phyloP scores from a whole-genome alignment of 2,329 filamentous ascomycete species.

The Leptodontidium sp. region DNA sequence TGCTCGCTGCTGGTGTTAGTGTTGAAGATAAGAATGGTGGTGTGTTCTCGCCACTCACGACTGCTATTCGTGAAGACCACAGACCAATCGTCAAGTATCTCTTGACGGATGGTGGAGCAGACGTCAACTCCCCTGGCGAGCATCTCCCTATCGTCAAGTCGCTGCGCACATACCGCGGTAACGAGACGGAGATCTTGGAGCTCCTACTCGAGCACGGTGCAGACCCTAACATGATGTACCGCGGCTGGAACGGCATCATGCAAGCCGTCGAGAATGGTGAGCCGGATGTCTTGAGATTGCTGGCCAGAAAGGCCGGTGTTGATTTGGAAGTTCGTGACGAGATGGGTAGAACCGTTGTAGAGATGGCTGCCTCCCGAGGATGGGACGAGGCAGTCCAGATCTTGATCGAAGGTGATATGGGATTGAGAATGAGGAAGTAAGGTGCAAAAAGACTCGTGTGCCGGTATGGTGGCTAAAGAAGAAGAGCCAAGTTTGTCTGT shows the following conservation, averaged over 20 bases:
- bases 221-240: conserved; percentile 73
- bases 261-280: conserved; percentile 73
- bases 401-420: conserved; percentile 44
- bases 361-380: conserved; percentile 65
- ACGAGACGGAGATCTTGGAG: conserved; percentile 67
- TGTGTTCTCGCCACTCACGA: conserved; percentile 73
- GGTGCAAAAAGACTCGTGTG: neutral
- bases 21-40: conserved; percentile 78
- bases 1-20: conserved; percentile 54
- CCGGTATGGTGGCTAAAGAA: neutral
- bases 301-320: conserved; percentile 58
- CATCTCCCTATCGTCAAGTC: conserved; percentile 77
- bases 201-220: conserved; percentile 69
- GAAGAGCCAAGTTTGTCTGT: neutral
- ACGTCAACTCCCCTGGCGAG: conserved; percentile 73
- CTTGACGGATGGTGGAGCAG: conserved; percentile 66
- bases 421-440: conserved; percentile 19
- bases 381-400: conserved; percentile 65
- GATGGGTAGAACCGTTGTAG: conserved; percentile 59
- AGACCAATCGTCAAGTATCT: conserved; percentile 68
- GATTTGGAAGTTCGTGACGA: conserved; percentile 63
- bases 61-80: conserved; percentile 69
- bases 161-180: conserved; percentile 63
- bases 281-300: conserved; percentile 58
- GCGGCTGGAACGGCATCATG: conserved; percentile 71